phyloP scores from a whole-genome alignment of 495 filamentous ascomycete genomes.

The Choiromyces venosus region DNA sequence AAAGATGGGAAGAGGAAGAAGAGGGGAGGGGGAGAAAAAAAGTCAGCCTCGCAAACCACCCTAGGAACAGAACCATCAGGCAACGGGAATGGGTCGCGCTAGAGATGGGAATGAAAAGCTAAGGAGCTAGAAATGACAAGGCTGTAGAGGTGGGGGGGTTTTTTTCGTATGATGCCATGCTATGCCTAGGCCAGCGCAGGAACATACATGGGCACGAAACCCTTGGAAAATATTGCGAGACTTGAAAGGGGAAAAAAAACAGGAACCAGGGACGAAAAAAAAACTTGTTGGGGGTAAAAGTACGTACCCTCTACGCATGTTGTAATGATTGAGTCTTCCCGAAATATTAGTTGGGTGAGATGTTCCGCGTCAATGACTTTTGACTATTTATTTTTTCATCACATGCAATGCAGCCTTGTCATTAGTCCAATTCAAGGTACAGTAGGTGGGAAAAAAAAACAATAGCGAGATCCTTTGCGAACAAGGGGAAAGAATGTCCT shows the following conservation, averaged over 20 bases:
- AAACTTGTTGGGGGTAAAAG: conserved; percentile 14
- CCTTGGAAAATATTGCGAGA: not conserved
- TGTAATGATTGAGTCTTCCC: conserved; percentile 86
- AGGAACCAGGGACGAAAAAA: not conserved
- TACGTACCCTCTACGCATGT: conserved; percentile 73
- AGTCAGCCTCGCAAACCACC: conserved; percentile 28
- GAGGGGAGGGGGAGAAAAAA: too few species aligned
- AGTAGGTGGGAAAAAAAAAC: not conserved
- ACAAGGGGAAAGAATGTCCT: not conserved
- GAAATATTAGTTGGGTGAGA: conserved; percentile 82
- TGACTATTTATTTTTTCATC: conserved; percentile 49
- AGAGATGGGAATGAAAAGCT: conserved; percentile 27
- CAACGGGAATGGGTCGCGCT: conserved; percentile 12
- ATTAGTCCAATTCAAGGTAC: conserved; percentile 13
- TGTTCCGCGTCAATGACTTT: conserved; percentile 84
- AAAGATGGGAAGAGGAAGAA: not conserved
- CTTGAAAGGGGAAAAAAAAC: not conserved
- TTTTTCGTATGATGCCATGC: not conserved
- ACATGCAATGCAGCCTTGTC: conserved; percentile 12
- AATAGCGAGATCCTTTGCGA: not conserved
- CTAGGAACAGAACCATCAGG: not conserved
- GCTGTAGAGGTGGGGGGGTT: not conserved
- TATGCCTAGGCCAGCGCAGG: not conserved
- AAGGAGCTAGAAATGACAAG: not conserved
- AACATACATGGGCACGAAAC: not conserved